A percentile compares a stretch with the other conserved stretches of the same genome.
Conservation (phyloP, 768 basidiomycete genomes). For the Tricholoma furcatifolium region DNA sequence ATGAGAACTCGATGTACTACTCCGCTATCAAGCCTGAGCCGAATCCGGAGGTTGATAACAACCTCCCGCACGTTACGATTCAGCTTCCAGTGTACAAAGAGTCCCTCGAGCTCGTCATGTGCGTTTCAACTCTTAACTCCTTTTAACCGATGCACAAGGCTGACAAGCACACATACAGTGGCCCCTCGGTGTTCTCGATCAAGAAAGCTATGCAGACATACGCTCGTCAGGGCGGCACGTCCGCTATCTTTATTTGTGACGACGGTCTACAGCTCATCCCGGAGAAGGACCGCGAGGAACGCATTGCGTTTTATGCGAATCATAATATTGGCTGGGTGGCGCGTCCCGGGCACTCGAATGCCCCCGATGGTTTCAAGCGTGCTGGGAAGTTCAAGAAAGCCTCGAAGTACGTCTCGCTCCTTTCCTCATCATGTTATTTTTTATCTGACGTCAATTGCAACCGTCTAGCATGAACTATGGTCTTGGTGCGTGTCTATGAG, state of each 20-base stretch:
- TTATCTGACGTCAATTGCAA: not conserved
- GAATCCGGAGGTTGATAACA: constrained; percentile 65
- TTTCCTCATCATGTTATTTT: not conserved
- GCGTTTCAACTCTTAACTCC: constrained; percentile 21
- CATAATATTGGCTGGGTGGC: constrained; percentile 78
- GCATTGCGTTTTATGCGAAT: constrained; percentile 77
- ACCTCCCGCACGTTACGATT: constrained; percentile 76
- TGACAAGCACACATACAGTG: constrained; percentile 32
- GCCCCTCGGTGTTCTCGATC: constrained; percentile 73
- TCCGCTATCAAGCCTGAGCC: constrained; percentile 67
- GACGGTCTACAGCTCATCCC: constrained; percentile 75
- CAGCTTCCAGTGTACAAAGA: constrained; percentile 91
- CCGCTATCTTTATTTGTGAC: constrained; percentile 79
- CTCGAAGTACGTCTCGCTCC: constrained; percentile 35
- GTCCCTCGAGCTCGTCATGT: constrained; percentile 73
- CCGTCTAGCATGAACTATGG: constrained; percentile 76
- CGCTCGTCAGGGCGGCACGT: constrained; percentile 78
- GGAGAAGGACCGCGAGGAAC: constrained; percentile 59
- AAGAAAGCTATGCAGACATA: constrained; percentile 88
- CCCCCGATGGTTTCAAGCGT: constrained; percentile 86
- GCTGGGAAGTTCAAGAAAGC: constrained; percentile 92
- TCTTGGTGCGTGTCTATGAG: constrained; percentile 35
- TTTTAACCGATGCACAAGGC: not conserved
- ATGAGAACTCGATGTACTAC: constrained; percentile 82
- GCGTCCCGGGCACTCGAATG: constrained; percentile 68